Percentiles rank a stretch among this genome's conserved stretches.
phyloP scores from a whole-genome alignment of 306 rosid species.

The Aeschynomene evenia region DNA sequence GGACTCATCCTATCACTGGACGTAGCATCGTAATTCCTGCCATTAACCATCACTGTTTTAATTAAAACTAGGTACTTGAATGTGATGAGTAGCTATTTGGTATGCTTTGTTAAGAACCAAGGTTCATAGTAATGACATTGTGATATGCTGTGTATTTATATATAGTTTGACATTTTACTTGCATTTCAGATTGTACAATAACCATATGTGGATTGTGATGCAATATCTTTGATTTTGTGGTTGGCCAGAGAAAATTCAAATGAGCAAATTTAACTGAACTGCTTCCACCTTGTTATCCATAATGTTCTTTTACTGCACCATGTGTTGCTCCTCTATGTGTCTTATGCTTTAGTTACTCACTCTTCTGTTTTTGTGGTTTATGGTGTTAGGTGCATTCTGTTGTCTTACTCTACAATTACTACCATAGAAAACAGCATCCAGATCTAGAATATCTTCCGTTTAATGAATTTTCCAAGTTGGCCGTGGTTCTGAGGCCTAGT shows the following conservation, averaged over 20 bases:
- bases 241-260: neutral
- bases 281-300: neutral
- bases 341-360: constrained; percentile 28
- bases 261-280: neutral
- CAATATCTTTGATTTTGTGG: neutral
- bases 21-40: neutral
- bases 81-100: neutral
- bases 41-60: neutral
- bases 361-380: constrained; percentile 32
- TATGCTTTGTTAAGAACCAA: neutral
- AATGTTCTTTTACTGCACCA: neutral
- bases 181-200: neutral
- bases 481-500: constrained; percentile 57
- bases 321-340: constrained; percentile 4
- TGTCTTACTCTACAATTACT: constrained; percentile 77
- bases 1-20: no score
- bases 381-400: constrained; percentile 69
- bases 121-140: neutral
- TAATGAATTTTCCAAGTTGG: constrained; percentile 68
- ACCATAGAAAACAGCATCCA: constrained; percentile 62
- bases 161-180: neutral
- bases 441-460: constrained; percentile 56
- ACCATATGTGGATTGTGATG: neutral
- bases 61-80: neutral
- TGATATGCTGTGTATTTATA: neutral